These are phyloP conservation scores for apple (Malus domestica) DNA, from an alignment of 306 rosid species.

Conservation along the genomic window ASM211411v1 NC_041793.1:40117501-40118000, in stretches of 20 bases:
- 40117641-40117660: conserved; percentile 29
- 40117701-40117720: conserved; percentile 1
- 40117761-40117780: conserved; percentile 7
- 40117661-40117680: conserved; percentile 16
- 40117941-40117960: conserved; percentile 51
- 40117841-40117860: not conserved
- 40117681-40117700: conserved; percentile 22
- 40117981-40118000: conserved; percentile 43
- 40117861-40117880: not conserved
- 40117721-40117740: conserved; percentile 28
- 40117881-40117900: not conserved
- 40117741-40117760: conserved; percentile 24
- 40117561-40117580: conserved; percentile 1
- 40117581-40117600: conserved; percentile 8
- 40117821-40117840: not conserved
- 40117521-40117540: not conserved
- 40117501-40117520: not conserved
- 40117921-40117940: conserved; percentile 44
- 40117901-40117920: not conserved
- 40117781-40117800: not conserved
- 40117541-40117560: conserved; percentile 11
- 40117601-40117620: conserved; percentile 55
- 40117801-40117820: too few relatives aligned
- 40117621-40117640: conserved; percentile 78
- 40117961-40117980: conserved; percentile 83